Evolutionary conservation across 2,329 filamentous ascomycete genomes (phyloP), one percentile per base, ranked within the genome.

Genomic region (Volutella citrinella): DNA sequence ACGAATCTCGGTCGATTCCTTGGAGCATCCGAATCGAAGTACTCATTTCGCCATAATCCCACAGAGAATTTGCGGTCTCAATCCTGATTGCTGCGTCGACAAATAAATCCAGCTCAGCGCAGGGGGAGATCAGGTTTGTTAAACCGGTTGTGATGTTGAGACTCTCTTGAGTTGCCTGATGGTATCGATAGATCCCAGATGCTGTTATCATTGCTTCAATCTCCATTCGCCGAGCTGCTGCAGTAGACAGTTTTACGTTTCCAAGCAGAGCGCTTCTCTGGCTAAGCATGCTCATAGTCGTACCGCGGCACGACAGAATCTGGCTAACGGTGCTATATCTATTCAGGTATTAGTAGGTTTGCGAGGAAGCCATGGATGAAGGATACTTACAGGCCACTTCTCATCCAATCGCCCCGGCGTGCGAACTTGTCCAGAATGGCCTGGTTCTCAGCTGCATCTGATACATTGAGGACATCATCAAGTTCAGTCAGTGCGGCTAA

Each of bases 1-100:
- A 72, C 23, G 72, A 69, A 32, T 78, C 70, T 25, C 46, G 52
- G 34, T 84, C 76, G 10, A 96, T 73, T 26, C 78, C 75, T 52
- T 91, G 84, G 14, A 97, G 76, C 74, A 97, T 90, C 22, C 82
- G 77, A 40, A 98, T 95, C 0, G 93, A 95, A 1, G 87, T 80
- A 14, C 83, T 79, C 68, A 87, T 87, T 60, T 98, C 91, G 10
- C 89, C 89, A 56, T 95, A 85, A 43, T 94, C 88, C 91, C 93
- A 98, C 2, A 98, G 68, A 7, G 94, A 88, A 52, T 85, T 88
- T 10, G 94, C 90, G 7, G 87, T 78, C 59, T 97, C 93, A 34
- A 91, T 77, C 44, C 82, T 80, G 23, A 89, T 78, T 10, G 82
- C 82, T 10, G 82, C 85, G 53, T 89, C 84, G 27, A 96, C 78